Conservation (phyloP, 2,329 filamentous ascomycete genomes). For the Ampelomyces quisqualis region DNA sequence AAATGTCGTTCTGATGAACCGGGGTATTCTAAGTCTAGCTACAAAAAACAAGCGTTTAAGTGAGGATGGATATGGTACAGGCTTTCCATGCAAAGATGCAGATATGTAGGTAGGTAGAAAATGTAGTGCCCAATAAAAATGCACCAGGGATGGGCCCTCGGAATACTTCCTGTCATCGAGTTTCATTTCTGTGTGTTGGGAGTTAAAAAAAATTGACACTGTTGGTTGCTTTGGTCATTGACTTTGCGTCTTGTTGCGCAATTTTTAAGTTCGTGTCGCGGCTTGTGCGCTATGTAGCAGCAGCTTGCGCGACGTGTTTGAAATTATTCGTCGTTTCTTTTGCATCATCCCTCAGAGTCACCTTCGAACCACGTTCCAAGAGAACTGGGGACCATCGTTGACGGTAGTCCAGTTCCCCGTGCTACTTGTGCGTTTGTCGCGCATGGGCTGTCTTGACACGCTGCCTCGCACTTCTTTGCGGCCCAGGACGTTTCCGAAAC, state of each 20-base stretch:
- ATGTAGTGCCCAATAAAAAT: background rate
- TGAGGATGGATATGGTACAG: background rate
- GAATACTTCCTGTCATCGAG: slow-evolving; percentile 40
- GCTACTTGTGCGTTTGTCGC: slow-evolving; percentile 31
- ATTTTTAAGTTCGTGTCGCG: slow-evolving; percentile 5
- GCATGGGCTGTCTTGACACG: slow-evolving; percentile 31
- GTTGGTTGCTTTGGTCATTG: background rate
- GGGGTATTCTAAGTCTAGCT: slow-evolving; percentile 5
- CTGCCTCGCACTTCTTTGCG: slow-evolving; percentile 32
- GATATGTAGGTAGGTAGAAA: background rate
- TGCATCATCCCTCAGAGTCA: slow-evolving; percentile 13
- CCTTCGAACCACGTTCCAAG: slow-evolving; percentile 22
- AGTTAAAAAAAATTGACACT: background rate
- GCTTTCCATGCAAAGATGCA: background rate
- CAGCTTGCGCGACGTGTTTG: slow-evolving; percentile 15
- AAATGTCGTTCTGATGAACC: background rate
- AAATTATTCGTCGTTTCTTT: background rate
- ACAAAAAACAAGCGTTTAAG: background rate
- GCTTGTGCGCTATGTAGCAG: slow-evolving; percentile 14
- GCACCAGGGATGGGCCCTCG: slow-evolving; percentile 27
- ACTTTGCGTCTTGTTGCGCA: slow-evolving; percentile 12
- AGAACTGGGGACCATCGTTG: slow-evolving; percentile 19
- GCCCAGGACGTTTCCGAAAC: slow-evolving; percentile 33
- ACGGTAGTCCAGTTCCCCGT: slow-evolving; percentile 33
- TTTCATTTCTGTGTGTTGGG: background rate